Evolutionary conservation across 805 yeast genomes (phyloP).

Genomic region (Suhomyces prunicola): DNA sequence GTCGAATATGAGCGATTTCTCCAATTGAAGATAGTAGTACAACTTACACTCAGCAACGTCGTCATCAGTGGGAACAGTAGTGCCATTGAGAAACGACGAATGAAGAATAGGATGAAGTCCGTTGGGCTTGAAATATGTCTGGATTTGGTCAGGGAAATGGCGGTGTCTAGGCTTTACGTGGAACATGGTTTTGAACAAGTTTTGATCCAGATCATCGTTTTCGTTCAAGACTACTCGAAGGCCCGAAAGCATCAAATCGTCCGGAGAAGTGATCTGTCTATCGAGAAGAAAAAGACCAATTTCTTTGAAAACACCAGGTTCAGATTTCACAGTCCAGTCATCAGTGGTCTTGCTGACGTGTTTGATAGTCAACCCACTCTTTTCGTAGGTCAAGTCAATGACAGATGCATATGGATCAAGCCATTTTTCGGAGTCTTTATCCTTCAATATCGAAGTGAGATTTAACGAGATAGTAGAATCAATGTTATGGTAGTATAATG

Average conservation of each 20-base stretch:
- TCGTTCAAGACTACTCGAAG: constrained; percentile 28
- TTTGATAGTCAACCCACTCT: neutral
- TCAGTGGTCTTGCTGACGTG: neutral
- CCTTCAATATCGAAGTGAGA: neutral
- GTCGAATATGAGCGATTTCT: constrained; percentile 35
- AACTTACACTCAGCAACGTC: constrained; percentile 29
- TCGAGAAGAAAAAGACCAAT: constrained; percentile 36
- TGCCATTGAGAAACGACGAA: constrained; percentile 9
- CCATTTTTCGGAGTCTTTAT: neutral
- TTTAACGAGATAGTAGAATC: neutral
- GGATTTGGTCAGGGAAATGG: neutral
- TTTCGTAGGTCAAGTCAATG: neutral
- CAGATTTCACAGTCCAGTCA: neutral
- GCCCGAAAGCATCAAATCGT: constrained; percentile 38
- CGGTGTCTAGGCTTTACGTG: constrained; percentile 42
- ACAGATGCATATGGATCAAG: neutral
- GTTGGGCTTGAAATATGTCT: constrained; percentile 12
- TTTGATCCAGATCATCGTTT: constrained; percentile 12
- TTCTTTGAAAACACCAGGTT: constrained; percentile 20
- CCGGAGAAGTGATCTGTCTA: constrained; percentile 22
- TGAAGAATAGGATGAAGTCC: constrained; percentile 39
- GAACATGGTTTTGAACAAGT: constrained; percentile 35
- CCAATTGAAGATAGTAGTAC: constrained; percentile 31
- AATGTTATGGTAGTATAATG: constrained; percentile 25
- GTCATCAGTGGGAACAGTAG: constrained; percentile 14